phyloP scores from a whole-genome alignment of 805 yeast genomes.

The Yueomyces sinensis region DNA sequence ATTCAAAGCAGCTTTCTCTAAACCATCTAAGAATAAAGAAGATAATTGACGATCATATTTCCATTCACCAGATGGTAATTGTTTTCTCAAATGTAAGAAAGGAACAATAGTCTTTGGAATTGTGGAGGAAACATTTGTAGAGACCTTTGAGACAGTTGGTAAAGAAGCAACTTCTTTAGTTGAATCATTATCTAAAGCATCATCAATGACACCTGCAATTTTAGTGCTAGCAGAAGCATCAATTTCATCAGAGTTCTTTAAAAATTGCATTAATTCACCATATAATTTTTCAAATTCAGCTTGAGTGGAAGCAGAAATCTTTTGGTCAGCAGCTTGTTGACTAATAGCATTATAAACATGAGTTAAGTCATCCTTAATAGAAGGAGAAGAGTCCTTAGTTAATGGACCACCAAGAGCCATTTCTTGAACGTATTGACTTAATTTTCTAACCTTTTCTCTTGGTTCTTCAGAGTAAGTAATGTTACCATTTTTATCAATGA shows the following conservation, averaged over 20 bases:
- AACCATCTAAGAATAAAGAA: conserved; percentile 69
- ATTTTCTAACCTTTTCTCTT: conserved; percentile 83
- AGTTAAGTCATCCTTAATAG: conserved; percentile 72
- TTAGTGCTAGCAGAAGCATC: conserved; percentile 52
- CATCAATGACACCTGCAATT: conserved; percentile 36
- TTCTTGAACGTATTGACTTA: conserved; percentile 89
- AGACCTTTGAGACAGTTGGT: conserved; percentile 54
- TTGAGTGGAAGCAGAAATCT: conserved; percentile 45
- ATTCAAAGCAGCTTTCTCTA: conserved; percentile 87
- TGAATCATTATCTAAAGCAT: conserved; percentile 35
- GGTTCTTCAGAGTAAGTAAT: conserved; percentile 73
- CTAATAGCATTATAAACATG: conserved; percentile 72
- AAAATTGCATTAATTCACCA: conserved; percentile 55
- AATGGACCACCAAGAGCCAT: conserved; percentile 92
- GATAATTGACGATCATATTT: conserved; percentile 70
- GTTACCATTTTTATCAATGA: conserved; percentile 78
- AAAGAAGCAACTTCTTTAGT: conserved; percentile 81
- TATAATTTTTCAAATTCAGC: conserved; percentile 60
- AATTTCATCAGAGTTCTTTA: conserved; percentile 57
- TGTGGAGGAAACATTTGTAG: conserved; percentile 59
- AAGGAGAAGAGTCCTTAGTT: conserved; percentile 58
- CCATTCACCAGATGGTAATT: conserved; percentile 64
- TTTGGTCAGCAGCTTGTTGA: conserved; percentile 41
- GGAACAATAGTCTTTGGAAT: conserved; percentile 82
- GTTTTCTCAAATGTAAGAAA: conserved; percentile 83